Percentiles rank a stretch among this genome's conserved stretches.
These are phyloP conservation scores for Lotus japonicus DNA, from an alignment of 306 rosid genomes.

Conservation along the genomic window DNA sequence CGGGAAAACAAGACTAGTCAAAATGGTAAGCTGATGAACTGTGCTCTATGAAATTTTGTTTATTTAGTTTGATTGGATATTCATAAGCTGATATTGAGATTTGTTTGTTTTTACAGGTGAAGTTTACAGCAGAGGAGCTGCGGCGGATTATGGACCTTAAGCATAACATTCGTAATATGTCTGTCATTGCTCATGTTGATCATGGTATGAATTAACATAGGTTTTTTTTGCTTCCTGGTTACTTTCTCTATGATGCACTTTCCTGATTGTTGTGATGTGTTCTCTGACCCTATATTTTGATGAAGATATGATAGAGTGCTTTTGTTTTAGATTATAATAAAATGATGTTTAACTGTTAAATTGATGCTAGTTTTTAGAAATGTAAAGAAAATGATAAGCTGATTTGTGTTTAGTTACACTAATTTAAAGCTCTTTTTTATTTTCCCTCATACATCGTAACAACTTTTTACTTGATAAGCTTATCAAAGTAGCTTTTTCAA, in stretches of 20 bases:
- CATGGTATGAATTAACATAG: slow-evolving; percentile 39
- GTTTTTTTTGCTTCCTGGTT: not conserved
- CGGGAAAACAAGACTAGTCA: slow-evolving; percentile 26
- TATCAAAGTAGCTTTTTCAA: too few relatives aligned
- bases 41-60: not conserved
- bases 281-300: not conserved
- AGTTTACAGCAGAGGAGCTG: slow-evolving; percentile 89
- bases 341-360: too few relatives aligned
- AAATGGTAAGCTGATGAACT: slow-evolving; percentile 44
- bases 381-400: too few relatives aligned
- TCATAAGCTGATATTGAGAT: not conserved
- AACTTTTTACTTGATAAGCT: too few relatives aligned
- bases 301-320: not conserved
- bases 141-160: slow-evolving; percentile 85
- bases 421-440: too few relatives aligned
- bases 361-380: too few relatives aligned
- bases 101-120: slow-evolving; percentile 55
- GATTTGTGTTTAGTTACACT: too few relatives aligned
- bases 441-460: too few relatives aligned
- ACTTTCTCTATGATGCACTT: not conserved
- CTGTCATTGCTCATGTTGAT: slow-evolving; percentile 90
- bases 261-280: not conserved
- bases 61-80: not conserved
- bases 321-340: too few relatives aligned
- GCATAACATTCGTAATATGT: slow-evolving; percentile 90